Base-by-base conservation (phyloP, 108 stramenopile species). In the Mediolabrus comicus region DNA sequence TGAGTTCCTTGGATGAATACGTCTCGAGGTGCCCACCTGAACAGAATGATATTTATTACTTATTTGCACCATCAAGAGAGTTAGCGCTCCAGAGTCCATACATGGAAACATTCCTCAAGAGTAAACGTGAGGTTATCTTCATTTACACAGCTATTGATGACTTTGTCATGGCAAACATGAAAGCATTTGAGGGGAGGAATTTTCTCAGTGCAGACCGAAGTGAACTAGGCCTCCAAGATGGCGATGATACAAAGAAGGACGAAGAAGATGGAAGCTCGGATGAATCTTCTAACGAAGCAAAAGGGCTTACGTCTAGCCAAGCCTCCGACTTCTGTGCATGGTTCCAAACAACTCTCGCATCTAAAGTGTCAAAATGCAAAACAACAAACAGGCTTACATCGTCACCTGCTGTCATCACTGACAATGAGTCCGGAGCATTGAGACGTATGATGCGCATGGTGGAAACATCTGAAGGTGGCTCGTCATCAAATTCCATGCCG, bases 361-460 rank as follows among this genome's bases (percentile, higher is more conserved):
- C 82, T 26, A 86, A 92, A 60, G 90, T 98, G 29, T 71, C 84
- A 2, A 80, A 87, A 51, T 98, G 95, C 68, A 84, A 82, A 55
- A 84, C 86, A 4, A 97, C 97, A 11, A 75, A 72, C 19, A 88
- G 98, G 4, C 81, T 99, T 25, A 67, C 67, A 9, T 82, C 86
- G 53, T 96, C 98, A 22, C 99, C 99, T 2, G 99, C 99, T 31
- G 94, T 99, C 57, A 83, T 99, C 49, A 95, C 96, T 1, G 98
- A 97, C 87, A 95, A 97, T 63, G 99, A 99, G 81, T 95, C 93
- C 12, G 97, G 93, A 28, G 88, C 97, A 1, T 72, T 98, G 73
- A 84, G 98, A 56, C 83, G 97, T 22, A 98, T 99, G 97, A 98
- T 99, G 98, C 80, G 94, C 52, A 88, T 97, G 83, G 92, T 99